Evolutionary conservation across 345 rosid genomes (phyloP).

Genomic region (Linum lewisii): DNA sequence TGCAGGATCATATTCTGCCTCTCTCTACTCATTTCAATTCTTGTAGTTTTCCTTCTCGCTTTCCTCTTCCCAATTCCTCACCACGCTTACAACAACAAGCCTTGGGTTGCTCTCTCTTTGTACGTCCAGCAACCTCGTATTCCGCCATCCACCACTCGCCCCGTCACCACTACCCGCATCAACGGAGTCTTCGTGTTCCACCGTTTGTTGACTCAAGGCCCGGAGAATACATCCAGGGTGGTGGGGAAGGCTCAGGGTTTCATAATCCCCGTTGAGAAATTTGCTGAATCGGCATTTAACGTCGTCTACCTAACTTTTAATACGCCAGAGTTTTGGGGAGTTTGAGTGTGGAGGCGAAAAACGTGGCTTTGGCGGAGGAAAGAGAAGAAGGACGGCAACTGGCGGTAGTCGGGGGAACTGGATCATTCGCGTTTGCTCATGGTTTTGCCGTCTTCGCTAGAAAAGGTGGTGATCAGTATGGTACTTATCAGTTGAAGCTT

Average conservation of each 20-base stretch:
- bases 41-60: conserved; percentile 47
- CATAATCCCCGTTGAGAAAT: conserved; percentile 48
- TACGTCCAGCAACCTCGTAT: conserved; percentile 53
- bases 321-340: conserved; percentile 47
- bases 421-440: conserved; percentile 70
- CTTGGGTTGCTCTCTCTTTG: conserved; percentile 57
- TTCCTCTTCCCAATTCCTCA: conserved; percentile 45
- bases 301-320: conserved; percentile 59
- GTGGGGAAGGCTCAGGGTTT: conserved; percentile 78
- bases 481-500: conserved; percentile 65
- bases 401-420: conserved; percentile 67
- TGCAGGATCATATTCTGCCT: conserved; percentile 47
- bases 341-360: conserved; percentile 48
- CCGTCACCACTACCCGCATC: neutral
- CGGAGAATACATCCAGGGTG: conserved; percentile 51
- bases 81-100: conserved; percentile 16
- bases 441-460: conserved; percentile 52
- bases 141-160: conserved; percentile 9
- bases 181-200: conserved; percentile 57
- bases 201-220: conserved; percentile 53
- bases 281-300: conserved; percentile 56
- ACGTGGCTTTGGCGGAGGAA: conserved; percentile 24
- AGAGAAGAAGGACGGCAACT: conserved; percentile 31
- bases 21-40: conserved; percentile 40
- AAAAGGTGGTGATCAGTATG: conserved; percentile 18